Conservation (phyloP, 208 protist species). For the Leptomonas pyrrhocoris region DNA sequence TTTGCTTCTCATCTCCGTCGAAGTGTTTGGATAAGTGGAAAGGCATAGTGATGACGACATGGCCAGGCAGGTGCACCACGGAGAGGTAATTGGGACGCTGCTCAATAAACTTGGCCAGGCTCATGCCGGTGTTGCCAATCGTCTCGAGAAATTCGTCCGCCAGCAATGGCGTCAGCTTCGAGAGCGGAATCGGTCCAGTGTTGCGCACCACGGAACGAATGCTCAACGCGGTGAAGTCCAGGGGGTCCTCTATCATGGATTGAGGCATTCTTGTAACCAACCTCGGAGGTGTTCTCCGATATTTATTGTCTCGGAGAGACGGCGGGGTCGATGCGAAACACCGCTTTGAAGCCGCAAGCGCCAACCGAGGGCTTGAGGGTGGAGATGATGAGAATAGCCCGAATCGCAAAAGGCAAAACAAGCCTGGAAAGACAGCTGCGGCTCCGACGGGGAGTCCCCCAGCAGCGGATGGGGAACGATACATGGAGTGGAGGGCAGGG, state of each 20-base stretch:
- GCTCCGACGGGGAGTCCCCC: background rate
- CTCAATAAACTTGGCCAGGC: slow-evolving; percentile 37
- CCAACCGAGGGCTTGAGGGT: background rate
- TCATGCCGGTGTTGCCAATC: slow-evolving; percentile 29
- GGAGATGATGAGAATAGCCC: background rate
- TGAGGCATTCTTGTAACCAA: background rate
- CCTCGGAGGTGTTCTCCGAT: background rate
- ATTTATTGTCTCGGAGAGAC: background rate
- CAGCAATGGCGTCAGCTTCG: slow-evolving; percentile 55
- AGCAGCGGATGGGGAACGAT: no score
- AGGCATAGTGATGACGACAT: slow-evolving; percentile 40
- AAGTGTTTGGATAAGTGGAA: slow-evolving; percentile 19
- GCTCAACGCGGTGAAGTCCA: background rate
- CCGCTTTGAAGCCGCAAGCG: background rate
- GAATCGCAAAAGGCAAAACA: no score
- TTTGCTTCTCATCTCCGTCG: slow-evolving; percentile 23
- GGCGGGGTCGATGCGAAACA: background rate
- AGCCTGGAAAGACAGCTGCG: background rate
- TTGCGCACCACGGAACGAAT: slow-evolving; percentile 12
- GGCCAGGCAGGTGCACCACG: slow-evolving; percentile 39
- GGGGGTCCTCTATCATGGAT: background rate
- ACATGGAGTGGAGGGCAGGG: no score
- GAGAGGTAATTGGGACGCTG: slow-evolving; percentile 20
- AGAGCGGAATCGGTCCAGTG: slow-evolving; percentile 64
- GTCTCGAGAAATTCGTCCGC: slow-evolving; percentile 65